These are phyloP conservation scores for Lactifluus echinatus DNA, from an alignment of 768 basidiomycete genomes.

Conservation along the genomic window DNA sequence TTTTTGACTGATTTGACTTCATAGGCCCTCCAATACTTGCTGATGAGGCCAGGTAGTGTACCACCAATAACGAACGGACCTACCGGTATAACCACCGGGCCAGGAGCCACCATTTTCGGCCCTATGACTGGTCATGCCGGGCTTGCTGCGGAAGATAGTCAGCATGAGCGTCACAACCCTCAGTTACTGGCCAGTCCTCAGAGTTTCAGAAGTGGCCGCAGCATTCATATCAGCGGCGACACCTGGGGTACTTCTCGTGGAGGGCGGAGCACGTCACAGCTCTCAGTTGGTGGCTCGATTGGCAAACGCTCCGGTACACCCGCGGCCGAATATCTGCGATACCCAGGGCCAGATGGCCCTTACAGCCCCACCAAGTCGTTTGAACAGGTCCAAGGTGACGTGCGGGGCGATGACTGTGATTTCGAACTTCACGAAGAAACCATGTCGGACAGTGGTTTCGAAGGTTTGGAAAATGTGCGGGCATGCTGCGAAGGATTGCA, in stretches of 20 bases:
- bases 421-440: slow-evolving; percentile 77
- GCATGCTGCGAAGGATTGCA: slow-evolving; percentile 86
- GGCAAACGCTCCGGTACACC: slow-evolving; percentile 87
- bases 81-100: not conserved
- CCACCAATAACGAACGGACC: slow-evolving; percentile 23
- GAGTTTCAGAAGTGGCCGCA: slow-evolving; percentile 65
- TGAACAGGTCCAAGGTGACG: slow-evolving; percentile 28
- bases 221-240: slow-evolving; percentile 45
- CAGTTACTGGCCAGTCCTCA: slow-evolving; percentile 50
- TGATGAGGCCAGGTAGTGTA: slow-evolving; percentile 54
- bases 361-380: slow-evolving; percentile 63
- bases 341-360: slow-evolving; percentile 66
- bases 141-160: slow-evolving; percentile 29
- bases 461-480: slow-evolving; percentile 91
- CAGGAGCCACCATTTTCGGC: slow-evolving; percentile 23
- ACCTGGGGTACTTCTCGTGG: slow-evolving; percentile 69
- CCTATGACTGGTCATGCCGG: slow-evolving; percentile 27
- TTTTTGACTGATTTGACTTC: slow-evolving; percentile 11
- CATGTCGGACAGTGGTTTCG: slow-evolving; percentile 71
- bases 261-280: slow-evolving; percentile 68
- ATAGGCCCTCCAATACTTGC: slow-evolving; percentile 86
- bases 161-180: slow-evolving; percentile 42
- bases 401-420: slow-evolving; percentile 51
- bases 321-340: slow-evolving; percentile 83
- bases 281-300: slow-evolving; percentile 64